These are phyloP conservation scores for Cercospora janseana DNA, from an alignment of 2,329 filamentous ascomycete genomes.

Conservation along the genomic window DNA sequence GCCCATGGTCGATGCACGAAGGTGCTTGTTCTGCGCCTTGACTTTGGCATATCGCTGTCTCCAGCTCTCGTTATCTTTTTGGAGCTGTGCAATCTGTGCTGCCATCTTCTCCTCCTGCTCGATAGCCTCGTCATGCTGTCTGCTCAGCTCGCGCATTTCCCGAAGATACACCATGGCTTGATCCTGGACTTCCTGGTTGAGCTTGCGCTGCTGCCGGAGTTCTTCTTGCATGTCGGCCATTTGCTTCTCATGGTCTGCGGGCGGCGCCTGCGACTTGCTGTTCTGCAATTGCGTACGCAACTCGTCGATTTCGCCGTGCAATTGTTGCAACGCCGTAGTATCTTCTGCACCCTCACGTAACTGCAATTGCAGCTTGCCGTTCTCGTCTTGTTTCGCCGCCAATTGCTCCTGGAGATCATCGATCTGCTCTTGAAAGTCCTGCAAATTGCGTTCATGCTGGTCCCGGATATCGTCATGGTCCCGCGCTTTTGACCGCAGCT, in stretches of 20 bases:
- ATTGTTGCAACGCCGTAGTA: constrained; percentile 38
- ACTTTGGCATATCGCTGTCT: constrained; percentile 82
- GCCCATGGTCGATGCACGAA: constrained; percentile 77
- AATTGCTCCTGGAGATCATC: constrained; percentile 35
- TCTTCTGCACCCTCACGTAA: constrained; percentile 42
- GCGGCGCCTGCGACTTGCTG: constrained; percentile 32
- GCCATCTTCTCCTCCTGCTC: constrained; percentile 80
- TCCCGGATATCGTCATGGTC: constrained; percentile 29
- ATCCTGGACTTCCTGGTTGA: constrained; percentile 81
- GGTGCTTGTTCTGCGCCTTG: constrained; percentile 79
- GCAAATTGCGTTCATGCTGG: constrained; percentile 28
- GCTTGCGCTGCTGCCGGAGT: constrained; percentile 75
- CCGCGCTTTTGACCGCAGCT: constrained; percentile 53
- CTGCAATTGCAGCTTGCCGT: constrained; percentile 38
- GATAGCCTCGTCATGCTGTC: constrained; percentile 73
- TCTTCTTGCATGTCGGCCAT: constrained; percentile 55
- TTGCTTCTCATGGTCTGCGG: constrained; percentile 61
- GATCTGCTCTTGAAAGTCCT: constrained; percentile 24
- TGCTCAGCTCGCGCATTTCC: constrained; percentile 85
- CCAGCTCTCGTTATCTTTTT: constrained; percentile 85
- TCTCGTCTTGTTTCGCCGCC: constrained; percentile 55
- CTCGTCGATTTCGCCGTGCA: constrained; percentile 24
- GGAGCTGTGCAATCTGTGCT: constrained; percentile 70
- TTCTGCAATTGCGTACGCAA: constrained; percentile 20
- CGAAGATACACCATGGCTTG: constrained; percentile 79